These are phyloP conservation scores for Colletotrichum trifolii DNA, from an alignment of 2,329 filamentous ascomycete species.

Conservation along the genomic window DNA sequence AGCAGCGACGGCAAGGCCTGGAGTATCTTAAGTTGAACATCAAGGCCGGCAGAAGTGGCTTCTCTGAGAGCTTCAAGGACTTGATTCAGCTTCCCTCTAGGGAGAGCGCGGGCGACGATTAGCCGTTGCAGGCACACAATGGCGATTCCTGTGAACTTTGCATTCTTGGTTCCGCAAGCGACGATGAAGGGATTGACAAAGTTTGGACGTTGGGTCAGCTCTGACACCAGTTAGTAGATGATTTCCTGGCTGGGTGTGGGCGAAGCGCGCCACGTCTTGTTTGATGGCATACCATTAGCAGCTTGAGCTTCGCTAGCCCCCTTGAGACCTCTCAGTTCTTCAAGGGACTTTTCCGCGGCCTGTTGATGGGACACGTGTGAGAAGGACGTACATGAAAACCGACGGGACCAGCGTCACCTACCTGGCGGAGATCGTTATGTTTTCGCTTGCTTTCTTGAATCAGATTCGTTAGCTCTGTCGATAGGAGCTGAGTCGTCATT, in stretches of 20 bases:
- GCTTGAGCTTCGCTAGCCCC: conserved; percentile 81
- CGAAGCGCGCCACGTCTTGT: conserved; percentile 34
- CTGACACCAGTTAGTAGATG: conserved; percentile 56
- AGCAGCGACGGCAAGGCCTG: conserved; percentile 90
- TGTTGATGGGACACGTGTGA: conserved; percentile 46
- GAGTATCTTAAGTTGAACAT: conserved; percentile 95
- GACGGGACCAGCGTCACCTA: conserved; percentile 50
- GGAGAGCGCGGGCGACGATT: conserved; percentile 83
- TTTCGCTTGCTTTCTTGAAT: conserved; percentile 97
- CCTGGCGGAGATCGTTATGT: conserved; percentile 88
- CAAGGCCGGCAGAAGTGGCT: conserved; percentile 81
- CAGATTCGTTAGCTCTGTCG: conserved; percentile 88
- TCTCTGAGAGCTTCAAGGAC: conserved; percentile 90
- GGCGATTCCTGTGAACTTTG: conserved; percentile 88
- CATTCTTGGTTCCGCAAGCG: conserved; percentile 89
- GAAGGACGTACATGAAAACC: neutral
- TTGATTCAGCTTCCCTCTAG: conserved; percentile 82
- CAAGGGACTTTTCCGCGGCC: conserved; percentile 93
- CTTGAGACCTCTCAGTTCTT: conserved; percentile 83
- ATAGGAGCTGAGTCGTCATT: conserved; percentile 93
- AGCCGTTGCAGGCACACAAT: conserved; percentile 90
- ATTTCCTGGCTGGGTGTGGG: conserved; percentile 29
- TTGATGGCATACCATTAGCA: conserved; percentile 67
- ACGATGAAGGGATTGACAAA: conserved; percentile 96
- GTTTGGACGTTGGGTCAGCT: conserved; percentile 81